phyloP scores from a whole-genome alignment of 495 filamentous ascomycete species.

The Aspergillus heteromorphus region DNA sequence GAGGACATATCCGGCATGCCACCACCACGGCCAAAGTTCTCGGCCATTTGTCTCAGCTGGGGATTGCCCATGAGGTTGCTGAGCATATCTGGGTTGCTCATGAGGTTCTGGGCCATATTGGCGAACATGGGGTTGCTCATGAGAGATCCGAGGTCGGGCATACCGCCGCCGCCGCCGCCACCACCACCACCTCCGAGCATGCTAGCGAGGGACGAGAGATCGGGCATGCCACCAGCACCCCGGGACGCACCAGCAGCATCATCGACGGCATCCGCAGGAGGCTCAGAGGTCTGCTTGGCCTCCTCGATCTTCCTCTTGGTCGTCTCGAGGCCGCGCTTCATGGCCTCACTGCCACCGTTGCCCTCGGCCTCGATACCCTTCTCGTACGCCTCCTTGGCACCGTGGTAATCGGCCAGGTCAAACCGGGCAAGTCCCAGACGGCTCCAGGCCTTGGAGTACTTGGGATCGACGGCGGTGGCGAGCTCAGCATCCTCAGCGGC shows the following conservation, averaged over 20 bases:
- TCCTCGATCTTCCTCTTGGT: conserved; percentile 79
- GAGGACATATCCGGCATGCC: conserved; percentile 75
- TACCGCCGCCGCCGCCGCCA: conserved; percentile 69
- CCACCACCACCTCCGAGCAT: conserved; percentile 62
- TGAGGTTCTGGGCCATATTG: conserved; percentile 91
- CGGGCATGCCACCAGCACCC: conserved; percentile 69
- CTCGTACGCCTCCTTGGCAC: conserved; percentile 89
- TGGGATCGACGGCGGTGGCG: conserved; percentile 77
- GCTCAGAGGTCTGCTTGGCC: conserved; percentile 42
- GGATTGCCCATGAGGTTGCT: conserved; percentile 90
- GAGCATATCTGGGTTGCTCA: conserved; percentile 91
- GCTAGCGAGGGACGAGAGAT: conserved; percentile 63
- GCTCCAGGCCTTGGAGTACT: conserved; percentile 95
- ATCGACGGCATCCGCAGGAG: conserved; percentile 47
- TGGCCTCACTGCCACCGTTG: conserved; percentile 71
- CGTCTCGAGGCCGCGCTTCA: conserved; percentile 94
- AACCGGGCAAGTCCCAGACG: conserved; percentile 85
- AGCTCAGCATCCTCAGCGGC: conserved; percentile 84
- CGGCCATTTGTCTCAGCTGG: conserved; percentile 71
- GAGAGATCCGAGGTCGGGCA: conserved; percentile 77
- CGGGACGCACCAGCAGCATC: conserved; percentile 40
- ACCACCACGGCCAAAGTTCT: conserved; percentile 51
- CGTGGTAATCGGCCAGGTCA: conserved; percentile 82
- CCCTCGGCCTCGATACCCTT: conserved; percentile 92
- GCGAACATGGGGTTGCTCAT: conserved; percentile 99